Percentiles rank a stretch among this genome's conserved stretches.
Conservation (phyloP, 2,329 filamentous ascomycete genomes). For the Fusarium sp. region DNA sequence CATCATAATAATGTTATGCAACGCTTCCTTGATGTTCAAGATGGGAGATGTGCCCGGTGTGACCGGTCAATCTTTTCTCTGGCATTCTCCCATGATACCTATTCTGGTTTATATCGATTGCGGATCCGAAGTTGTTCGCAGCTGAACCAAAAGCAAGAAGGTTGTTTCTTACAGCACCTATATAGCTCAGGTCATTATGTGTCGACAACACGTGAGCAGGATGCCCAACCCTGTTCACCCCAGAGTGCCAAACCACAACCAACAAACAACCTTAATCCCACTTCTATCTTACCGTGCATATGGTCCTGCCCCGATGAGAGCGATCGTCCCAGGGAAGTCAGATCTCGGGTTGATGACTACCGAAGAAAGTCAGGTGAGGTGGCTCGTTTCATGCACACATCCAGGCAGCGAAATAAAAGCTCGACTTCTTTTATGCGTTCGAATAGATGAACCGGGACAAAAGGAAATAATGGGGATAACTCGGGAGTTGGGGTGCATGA, state of each 20-base stretch:
- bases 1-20: slow-evolving; percentile 5
- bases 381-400: not conserved
- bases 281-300: not conserved
- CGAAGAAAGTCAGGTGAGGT: not conserved
- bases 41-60: not conserved
- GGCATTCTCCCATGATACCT: not conserved
- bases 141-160: not conserved
- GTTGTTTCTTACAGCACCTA: not conserved
- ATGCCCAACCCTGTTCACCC: not conserved
- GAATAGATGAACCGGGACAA: not conserved
- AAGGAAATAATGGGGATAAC: not conserved
- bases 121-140: not conserved
- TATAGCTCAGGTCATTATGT: not conserved
- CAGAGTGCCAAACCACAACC: not conserved
- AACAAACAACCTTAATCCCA: not conserved
- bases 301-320: too few species aligned
- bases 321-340: not conserved
- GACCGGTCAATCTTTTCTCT: too few species aligned
- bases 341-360: not conserved
- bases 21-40: not conserved
- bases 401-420: not conserved
- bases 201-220: not conserved
- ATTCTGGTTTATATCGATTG: not conserved
- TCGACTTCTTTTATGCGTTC: not conserved
- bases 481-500: not conserved